Evolutionary conservation across 2,329 filamentous ascomycete genomes (phyloP).

Genomic region (Herpotrichia juniperi): DNA sequence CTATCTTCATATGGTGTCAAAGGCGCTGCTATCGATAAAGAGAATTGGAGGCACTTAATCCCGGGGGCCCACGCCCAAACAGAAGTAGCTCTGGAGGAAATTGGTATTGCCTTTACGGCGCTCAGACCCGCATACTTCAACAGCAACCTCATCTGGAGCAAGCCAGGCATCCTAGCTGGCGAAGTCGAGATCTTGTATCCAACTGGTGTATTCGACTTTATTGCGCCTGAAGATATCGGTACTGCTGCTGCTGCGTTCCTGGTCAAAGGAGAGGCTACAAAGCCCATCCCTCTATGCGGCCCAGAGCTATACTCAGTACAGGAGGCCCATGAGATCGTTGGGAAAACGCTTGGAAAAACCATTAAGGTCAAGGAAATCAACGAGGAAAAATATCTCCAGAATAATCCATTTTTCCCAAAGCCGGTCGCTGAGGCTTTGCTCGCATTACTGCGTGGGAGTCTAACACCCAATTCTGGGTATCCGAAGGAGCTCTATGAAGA

Average conservation of each 20-base stretch:
- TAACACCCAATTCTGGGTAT: no score
- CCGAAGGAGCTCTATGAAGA: no score
- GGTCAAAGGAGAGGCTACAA: background rate
- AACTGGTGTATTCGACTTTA: conserved; percentile 7
- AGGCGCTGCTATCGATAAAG: background rate
- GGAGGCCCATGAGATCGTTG: no score
- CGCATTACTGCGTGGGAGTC: no score
- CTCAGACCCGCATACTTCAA: conserved; percentile 11
- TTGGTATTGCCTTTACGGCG: conserved; percentile 1
- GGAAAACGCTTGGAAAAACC: no score
- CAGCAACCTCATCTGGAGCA: conserved; percentile 7
- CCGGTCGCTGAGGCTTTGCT: no score
- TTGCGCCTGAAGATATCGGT: conserved; percentile 7
- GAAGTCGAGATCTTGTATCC: conserved; percentile 3
- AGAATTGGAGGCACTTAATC: conserved; percentile 24
- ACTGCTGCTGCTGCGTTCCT: background rate
- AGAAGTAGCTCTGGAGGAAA: conserved; percentile 6
- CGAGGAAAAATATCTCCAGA: no score
- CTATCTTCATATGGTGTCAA: conserved; percentile 25
- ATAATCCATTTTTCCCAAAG: no score
- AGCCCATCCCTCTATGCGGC: background rate
- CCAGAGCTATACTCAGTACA: no score
- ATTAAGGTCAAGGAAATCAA: no score
- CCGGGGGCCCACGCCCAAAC: conserved; percentile 5
- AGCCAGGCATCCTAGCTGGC: conserved; percentile 4